phyloP scores from a whole-genome alignment of 2,329 filamentous ascomycete species.

The Sclerotinia trifoliorum region DNA sequence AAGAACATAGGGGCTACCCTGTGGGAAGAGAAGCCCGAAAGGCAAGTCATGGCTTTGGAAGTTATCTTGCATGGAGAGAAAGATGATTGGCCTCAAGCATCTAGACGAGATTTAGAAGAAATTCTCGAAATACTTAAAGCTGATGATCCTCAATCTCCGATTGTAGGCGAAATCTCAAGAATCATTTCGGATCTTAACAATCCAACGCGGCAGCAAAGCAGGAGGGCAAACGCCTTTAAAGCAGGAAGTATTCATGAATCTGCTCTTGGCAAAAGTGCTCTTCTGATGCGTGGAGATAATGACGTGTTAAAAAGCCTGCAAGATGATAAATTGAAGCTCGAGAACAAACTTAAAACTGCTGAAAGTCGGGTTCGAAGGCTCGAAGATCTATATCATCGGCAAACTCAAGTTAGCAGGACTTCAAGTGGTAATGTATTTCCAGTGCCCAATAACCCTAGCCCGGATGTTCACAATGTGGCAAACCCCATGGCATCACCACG shows the following conservation, averaged over 20 bases:
- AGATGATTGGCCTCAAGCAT: constrained; percentile 74
- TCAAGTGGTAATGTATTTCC: constrained; percentile 57
- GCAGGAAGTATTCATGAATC: constrained; percentile 93
- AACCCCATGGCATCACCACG: constrained; percentile 38
- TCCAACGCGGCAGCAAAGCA: constrained; percentile 82
- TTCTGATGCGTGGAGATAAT: constrained; percentile 83
- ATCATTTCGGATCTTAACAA: constrained; percentile 75
- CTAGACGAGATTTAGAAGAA: constrained; percentile 71
- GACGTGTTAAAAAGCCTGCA: constrained; percentile 75
- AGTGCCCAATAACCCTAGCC: constrained; percentile 44
- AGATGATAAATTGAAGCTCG: constrained; percentile 74
- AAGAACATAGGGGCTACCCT: constrained; percentile 75
- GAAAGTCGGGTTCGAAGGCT: constrained; percentile 87
- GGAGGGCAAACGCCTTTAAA: constrained; percentile 89
- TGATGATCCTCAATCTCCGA: constrained; percentile 62
- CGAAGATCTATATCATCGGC: constrained; percentile 88
- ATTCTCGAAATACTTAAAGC: constrained; percentile 67
- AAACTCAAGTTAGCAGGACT: constrained; percentile 59
- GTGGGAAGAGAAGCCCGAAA: constrained; percentile 63
- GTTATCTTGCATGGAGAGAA: constrained; percentile 81
- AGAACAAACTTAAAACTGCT: constrained; percentile 74
- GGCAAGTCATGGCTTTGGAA: constrained; percentile 73
- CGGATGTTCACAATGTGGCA: constrained; percentile 50
- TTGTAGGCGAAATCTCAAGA: constrained; percentile 71
- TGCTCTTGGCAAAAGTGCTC: constrained; percentile 79